Percentiles rank a stretch among this genome's conserved stretches.
Evolutionary conservation across 306 rosid species (phyloP).

Genomic region (Elaeagnus macrophylla): DNA sequence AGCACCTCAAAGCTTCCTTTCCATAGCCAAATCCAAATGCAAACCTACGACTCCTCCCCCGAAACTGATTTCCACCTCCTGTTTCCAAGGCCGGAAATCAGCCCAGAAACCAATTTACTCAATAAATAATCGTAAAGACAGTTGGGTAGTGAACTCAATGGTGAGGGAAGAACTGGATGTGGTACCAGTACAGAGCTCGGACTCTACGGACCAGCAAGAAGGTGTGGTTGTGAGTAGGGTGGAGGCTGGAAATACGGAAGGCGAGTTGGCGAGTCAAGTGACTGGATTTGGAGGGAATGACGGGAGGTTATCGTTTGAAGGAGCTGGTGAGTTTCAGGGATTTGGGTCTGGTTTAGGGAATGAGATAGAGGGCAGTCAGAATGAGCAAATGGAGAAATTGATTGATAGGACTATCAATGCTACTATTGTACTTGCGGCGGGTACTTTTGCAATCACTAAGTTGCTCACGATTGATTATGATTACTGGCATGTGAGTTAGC

Average conservation of each 20-base stretch:
- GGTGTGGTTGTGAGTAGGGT: constrained; percentile 43
- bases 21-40: constrained; percentile 28
- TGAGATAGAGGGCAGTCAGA: constrained; percentile 12
- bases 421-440: constrained; percentile 71
- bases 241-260: constrained; percentile 48
- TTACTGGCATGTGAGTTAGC: constrained; percentile 87
- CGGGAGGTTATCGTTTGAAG: constrained; percentile 62
- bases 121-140: constrained; percentile 19
- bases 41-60: constrained; percentile 12
- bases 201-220: constrained; percentile 58
- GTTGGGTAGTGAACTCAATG: constrained; percentile 24
- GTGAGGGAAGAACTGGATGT: constrained; percentile 47
- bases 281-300: constrained; percentile 53
- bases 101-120: constrained; percentile 19
- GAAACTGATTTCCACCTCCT: constrained; percentile 12
- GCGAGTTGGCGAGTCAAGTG: constrained; percentile 55
- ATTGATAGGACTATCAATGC: constrained; percentile 74
- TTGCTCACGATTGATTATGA: constrained; percentile 82
- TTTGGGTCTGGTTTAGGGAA: constrained; percentile 40
- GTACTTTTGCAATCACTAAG: constrained; percentile 70
- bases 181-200: constrained; percentile 49
- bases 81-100: constrained; percentile 17
- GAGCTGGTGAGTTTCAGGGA: constrained; percentile 36
- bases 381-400: constrained; percentile 36
- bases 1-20: constrained; percentile 42